These are phyloP conservation scores for Wickerhamiella domercqiae DNA, from an alignment of 805 yeast species.

Conservation along the genomic window DNA sequence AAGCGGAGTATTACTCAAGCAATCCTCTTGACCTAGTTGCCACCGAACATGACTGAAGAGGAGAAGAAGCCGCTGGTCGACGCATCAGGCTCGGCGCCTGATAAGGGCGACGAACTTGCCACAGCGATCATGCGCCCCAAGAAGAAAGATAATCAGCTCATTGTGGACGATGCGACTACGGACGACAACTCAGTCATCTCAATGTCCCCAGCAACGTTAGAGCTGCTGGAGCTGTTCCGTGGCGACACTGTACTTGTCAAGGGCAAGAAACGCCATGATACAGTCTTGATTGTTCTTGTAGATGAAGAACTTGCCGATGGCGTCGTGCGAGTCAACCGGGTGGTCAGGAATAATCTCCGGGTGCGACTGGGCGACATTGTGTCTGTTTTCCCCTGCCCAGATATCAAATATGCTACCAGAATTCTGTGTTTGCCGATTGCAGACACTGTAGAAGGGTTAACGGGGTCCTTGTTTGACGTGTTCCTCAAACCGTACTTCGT, in stretches of 20 bases:
- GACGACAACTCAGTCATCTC: constrained; percentile 94
- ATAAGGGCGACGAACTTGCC: constrained; percentile 51
- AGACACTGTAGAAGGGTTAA: constrained; percentile 94
- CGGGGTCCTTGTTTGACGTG: constrained; percentile 91
- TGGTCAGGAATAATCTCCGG: constrained; percentile 87
- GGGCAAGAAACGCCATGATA: constrained; percentile 96
- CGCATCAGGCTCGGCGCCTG: constrained; percentile 23
- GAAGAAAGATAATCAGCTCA: constrained; percentile 90
- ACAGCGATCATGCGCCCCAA: constrained; percentile 94
- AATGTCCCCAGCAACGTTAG: constrained; percentile 91
- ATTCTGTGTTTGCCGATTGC: constrained; percentile 93
- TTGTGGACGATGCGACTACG: constrained; percentile 92
- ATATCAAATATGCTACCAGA: constrained; percentile 90
- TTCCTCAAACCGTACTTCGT: constrained; percentile 95
- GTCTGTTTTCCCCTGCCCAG: constrained; percentile 90
- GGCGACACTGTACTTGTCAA: constrained; percentile 96
- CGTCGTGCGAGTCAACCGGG: constrained; percentile 83
- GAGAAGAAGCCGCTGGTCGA: constrained; percentile 31
- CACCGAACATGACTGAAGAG: constrained; percentile 18
- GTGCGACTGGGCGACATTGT: constrained; percentile 89
- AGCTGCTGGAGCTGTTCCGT: constrained; percentile 80
- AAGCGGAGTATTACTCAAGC: too few species aligned
- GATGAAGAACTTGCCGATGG: constrained; percentile 97
- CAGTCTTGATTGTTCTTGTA: constrained; percentile 86
- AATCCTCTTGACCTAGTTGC: too few species aligned